Conservation (phyloP, 192 early-diverging fungal genomes). For the Linnemannia zychae region DNA sequence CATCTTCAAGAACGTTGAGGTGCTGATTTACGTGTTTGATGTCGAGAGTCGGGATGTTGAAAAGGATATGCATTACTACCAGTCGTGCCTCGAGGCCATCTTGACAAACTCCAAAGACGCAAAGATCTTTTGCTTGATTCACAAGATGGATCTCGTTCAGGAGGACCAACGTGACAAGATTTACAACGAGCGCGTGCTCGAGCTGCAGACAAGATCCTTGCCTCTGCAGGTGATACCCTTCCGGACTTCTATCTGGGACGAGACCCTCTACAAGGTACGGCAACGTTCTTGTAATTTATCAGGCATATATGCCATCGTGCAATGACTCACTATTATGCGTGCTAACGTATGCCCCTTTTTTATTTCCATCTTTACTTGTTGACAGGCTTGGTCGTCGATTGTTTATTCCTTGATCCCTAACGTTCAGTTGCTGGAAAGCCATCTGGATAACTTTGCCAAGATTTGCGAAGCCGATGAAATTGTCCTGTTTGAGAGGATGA, state of each 20-base stretch:
- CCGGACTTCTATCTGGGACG: conserved; percentile 92
- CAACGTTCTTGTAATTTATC: too few species aligned
- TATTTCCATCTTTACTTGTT: conserved; percentile 29
- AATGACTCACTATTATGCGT: background rate
- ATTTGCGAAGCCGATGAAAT: conserved; percentile 96
- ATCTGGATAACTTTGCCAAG: conserved; percentile 83
- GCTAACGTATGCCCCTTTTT: conserved; percentile 59
- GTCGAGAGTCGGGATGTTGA: conserved; percentile 92
- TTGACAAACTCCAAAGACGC: conserved; percentile 86
- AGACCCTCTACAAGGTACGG: conserved; percentile 88
- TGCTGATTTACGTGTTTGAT: conserved; percentile 99
- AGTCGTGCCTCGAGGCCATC: conserved; percentile 89
- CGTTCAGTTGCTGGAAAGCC: conserved; percentile 81
- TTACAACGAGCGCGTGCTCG: conserved; percentile 72
- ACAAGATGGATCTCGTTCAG: conserved; percentile 97
- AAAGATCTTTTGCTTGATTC: conserved; percentile 95
- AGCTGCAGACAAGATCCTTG: conserved; percentile 76
- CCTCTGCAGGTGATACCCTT: conserved; percentile 80
- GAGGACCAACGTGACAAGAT: conserved; percentile 82
- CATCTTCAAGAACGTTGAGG: conserved; percentile 98
- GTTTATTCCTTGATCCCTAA: conserved; percentile 97
- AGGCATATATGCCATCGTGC: conserved; percentile 2
- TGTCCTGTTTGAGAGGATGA: conserved; percentile 94
- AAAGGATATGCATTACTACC: conserved; percentile 92
- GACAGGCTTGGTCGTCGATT: conserved; percentile 96